A percentile compares a stretch with the other conserved stretches of the same genome.
phyloP scores from a whole-genome alignment of 1,139 yeast species.

The Candida dubliniensis region DNA sequence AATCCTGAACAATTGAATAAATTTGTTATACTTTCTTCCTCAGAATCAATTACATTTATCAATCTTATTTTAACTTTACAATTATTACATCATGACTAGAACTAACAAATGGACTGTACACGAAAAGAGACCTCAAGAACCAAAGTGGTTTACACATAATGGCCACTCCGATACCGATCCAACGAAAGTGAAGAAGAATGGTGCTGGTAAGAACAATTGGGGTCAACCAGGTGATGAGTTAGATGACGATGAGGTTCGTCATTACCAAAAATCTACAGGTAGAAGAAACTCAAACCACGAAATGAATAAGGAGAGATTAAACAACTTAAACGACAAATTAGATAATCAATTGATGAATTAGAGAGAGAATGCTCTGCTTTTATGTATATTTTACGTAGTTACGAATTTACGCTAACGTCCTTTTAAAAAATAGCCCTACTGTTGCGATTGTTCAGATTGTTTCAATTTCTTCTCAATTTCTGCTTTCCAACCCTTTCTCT shows the following conservation, averaged over 20 bases:
- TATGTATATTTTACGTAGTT: neutral
- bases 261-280: slow-evolving; percentile 25
- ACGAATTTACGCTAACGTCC: neutral
- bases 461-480: slow-evolving; percentile 34
- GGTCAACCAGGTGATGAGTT: slow-evolving; percentile 70
- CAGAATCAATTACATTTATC: neutral
- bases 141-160: slow-evolving; percentile 75
- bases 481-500: slow-evolving; percentile 74
- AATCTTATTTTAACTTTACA: neutral
- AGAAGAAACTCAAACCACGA: slow-evolving; percentile 48
- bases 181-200: slow-evolving; percentile 75
- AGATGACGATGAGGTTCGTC: slow-evolving; percentile 40
- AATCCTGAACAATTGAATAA: neutral
- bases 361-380: neutral
- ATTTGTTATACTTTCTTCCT: neutral
- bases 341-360: slow-evolving; percentile 19
- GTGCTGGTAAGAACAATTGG: slow-evolving; percentile 83
- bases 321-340: slow-evolving; percentile 23
- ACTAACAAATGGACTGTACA: slow-evolving; percentile 77
- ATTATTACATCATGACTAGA: slow-evolving; percentile 66
- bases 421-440: slow-evolving; percentile 1
- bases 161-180: slow-evolving; percentile 70
- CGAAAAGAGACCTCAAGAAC: slow-evolving; percentile 52
- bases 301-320: slow-evolving; percentile 28
- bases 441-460: slow-evolving; percentile 17